Conservation (phyloP, 2,329 filamentous ascomycete species). For the Aspergillus pseudoviridinutans region DNA sequence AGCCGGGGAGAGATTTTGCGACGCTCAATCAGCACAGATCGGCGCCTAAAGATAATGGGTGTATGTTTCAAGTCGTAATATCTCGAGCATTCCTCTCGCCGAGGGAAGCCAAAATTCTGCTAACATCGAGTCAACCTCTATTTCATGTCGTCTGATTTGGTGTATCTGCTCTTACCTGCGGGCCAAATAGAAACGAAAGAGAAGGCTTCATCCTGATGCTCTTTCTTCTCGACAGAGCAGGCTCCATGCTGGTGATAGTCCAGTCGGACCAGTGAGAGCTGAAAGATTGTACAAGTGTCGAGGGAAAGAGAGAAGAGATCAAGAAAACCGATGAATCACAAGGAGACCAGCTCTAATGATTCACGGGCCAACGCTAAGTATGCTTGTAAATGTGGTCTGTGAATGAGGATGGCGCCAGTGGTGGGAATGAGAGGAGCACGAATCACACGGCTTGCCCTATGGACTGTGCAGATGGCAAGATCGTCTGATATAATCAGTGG, state of each 20-base stretch:
- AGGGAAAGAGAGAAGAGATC: background rate
- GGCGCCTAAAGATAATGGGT: slow-evolving; percentile 26
- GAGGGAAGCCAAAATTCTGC: too few relatives aligned
- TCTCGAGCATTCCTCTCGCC: slow-evolving; percentile 12
- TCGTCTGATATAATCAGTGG: background rate
- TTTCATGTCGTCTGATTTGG: background rate
- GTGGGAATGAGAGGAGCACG: background rate
- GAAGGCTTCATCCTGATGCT: slow-evolving; percentile 11
- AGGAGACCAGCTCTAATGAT: background rate
- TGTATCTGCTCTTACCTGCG: slow-evolving; percentile 9
- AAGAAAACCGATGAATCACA: background rate
- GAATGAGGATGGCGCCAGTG: background rate
- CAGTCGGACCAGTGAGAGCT: background rate
- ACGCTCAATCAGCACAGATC: slow-evolving; percentile 31
- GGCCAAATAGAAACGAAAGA: slow-evolving; percentile 12
- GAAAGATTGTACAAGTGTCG: background rate
- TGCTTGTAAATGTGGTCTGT: background rate
- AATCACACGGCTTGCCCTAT: background rate
- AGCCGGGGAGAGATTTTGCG: slow-evolving; percentile 30
- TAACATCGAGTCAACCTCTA: background rate
- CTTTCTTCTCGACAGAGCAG: slow-evolving; percentile 6
- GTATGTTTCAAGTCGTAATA: slow-evolving; percentile 36
- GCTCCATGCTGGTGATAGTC: slow-evolving; percentile 13
- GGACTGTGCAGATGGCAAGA: background rate
- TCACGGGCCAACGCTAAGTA: background rate